phyloP scores from a whole-genome alignment of 768 basidiomycete genomes.

The Boletus tomentosulus region DNA sequence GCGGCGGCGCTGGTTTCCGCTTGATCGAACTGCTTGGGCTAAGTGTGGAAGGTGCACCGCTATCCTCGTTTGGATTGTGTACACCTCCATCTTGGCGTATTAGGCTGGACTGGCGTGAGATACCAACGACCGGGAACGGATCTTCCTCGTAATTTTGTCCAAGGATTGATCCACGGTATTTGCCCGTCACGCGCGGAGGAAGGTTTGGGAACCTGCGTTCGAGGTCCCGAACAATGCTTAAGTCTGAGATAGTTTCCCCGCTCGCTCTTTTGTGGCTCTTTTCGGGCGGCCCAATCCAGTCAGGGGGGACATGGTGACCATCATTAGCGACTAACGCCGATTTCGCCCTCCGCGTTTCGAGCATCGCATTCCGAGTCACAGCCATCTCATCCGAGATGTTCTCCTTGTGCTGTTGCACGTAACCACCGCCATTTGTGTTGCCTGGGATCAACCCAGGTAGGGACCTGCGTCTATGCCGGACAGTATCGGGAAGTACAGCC shows the following conservation, averaged over 20 bases:
- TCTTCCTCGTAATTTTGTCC: slow-evolving; percentile 23
- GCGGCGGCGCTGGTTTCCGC: slow-evolving; percentile 29
- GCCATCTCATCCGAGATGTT: slow-evolving; percentile 11
- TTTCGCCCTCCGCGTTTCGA: slow-evolving; percentile 11
- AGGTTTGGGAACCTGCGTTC: slow-evolving; percentile 51
- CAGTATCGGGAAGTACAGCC: slow-evolving; percentile 11
- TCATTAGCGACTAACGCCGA: slow-evolving; percentile 4
- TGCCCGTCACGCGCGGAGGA: slow-evolving; percentile 34
- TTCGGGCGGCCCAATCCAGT: slow-evolving; percentile 14
- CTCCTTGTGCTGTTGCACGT: background rate
- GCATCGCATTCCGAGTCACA: background rate
- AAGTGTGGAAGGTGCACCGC: slow-evolving; percentile 1
- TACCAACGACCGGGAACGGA: slow-evolving; percentile 18
- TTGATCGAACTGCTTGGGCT: slow-evolving; percentile 25
- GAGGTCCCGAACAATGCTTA: slow-evolving; percentile 47
- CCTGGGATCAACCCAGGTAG: slow-evolving; percentile 7
- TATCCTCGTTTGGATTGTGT: slow-evolving; percentile 11
- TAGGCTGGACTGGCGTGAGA: slow-evolving; percentile 24
- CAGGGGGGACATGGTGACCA: background rate
- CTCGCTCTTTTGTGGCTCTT: slow-evolving; percentile 17
- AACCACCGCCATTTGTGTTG: background rate
- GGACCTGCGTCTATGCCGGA: slow-evolving; percentile 15
- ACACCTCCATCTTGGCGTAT: background rate
- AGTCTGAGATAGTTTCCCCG: slow-evolving; percentile 35
- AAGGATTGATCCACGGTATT: slow-evolving; percentile 24